Evolutionary conservation across 2,329 filamentous ascomycete species (phyloP), one percentile per base, ranked within the genome.

Genomic region (Aspergillus tanneri): DNA sequence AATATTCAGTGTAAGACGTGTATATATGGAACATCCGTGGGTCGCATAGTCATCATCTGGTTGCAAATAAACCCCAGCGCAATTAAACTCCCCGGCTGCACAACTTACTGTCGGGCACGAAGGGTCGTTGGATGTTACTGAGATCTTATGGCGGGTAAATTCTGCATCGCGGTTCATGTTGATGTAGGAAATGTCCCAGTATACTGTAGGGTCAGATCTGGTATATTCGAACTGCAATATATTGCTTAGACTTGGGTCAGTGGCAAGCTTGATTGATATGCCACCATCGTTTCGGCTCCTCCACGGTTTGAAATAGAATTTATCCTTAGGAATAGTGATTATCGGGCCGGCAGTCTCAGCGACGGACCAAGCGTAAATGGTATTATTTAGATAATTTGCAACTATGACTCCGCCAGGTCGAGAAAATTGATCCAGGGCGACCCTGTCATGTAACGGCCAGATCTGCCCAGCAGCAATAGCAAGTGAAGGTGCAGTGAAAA

Each of bases 181-280:
- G 50, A 71, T 68, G 57, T 62, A 68, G 46, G 68, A 71, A n/a
- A 71, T 56, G 51, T 71, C 69, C 65, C 67, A 72, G 62, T 55
- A 70, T 55, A 72, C 63, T 22, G 59, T 67, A 32, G 64, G 61
- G 25, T 48, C 44, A 8, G 53, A 37, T 30, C 61, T 48, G 47
- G 68, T 71, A 61, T 72, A 72, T 57, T 72, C 68, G 56, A 68
- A 70, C 57, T 72, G 69, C 5, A 71, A 65, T 22, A 36, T 46
- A 21, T 49, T 22, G 9, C 23, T 18, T 3, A 14, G 30, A 16
- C n/a, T 22, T 1, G 39, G 34, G 3, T 19, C 18, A 46, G 60
- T 59, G 43, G 67, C 52, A 18, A 71, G 53, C 58, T 71, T 71
- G 55, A 71, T 67, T 16, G 67, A 69, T 47, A 69, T 53, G 48